Percentiles rank a stretch among this genome's conserved stretches.
Conservation (phyloP, 1,284 basidiomycete genomes). For the Mycena sp. region DNA sequence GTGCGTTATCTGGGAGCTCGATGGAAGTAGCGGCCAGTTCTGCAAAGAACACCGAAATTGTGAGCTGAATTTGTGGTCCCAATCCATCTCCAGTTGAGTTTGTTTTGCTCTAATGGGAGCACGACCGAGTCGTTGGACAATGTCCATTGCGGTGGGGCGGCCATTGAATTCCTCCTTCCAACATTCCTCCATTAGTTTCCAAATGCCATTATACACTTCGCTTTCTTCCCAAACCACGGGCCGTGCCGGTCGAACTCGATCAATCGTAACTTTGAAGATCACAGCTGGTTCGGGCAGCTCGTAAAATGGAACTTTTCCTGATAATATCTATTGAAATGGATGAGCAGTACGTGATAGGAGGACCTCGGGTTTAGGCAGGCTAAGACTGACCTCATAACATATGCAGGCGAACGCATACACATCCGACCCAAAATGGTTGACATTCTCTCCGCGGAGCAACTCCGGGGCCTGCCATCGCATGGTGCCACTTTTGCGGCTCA, state of each 20-base stretch:
- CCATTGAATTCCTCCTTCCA: neutral
- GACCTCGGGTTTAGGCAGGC: no score
- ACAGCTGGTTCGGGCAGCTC: slow-evolving; percentile 23
- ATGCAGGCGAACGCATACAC: slow-evolving; percentile 44
- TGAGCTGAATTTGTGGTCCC: neutral
- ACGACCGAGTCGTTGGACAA: slow-evolving; percentile 1
- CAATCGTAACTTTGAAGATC: slow-evolving; percentile 6
- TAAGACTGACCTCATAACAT: slow-evolving; percentile 38
- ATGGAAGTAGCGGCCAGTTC: neutral
- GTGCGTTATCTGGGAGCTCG: neutral
- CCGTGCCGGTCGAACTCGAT: neutral
- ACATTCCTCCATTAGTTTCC: neutral
- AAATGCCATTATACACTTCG: neutral
- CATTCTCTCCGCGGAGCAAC: slow-evolving; percentile 20
- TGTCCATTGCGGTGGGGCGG: neutral
- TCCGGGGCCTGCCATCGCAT: slow-evolving; percentile 2
- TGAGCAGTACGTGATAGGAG: no score
- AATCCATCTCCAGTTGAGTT: neutral
- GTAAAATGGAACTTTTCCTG: slow-evolving; percentile 32
- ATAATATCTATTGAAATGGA: slow-evolving; percentile 24
- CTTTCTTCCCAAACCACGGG: neutral
- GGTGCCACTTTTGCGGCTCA: neutral
- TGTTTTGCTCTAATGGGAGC: neutral
- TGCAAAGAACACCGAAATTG: neutral
- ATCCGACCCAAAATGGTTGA: slow-evolving; percentile 38